Conservation (phyloP, 192 early-diverging fungal genomes). For the Dimargaris verticillata region DNA sequence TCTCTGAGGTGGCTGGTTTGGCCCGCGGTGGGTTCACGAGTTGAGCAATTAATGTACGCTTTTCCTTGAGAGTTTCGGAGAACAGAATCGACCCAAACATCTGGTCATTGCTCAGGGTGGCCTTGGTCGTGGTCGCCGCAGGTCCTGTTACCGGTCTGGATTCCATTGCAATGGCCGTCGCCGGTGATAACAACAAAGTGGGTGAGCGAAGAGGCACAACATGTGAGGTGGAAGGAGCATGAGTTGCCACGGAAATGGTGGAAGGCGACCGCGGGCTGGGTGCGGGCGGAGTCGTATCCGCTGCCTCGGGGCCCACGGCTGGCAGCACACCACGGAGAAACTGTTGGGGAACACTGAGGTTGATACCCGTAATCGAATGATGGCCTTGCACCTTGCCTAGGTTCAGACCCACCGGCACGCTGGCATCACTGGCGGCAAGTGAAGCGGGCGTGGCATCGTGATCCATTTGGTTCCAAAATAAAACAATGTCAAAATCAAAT, state of each 20-base stretch:
- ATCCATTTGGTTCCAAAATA: constrained; percentile 48
- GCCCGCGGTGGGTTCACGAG: background rate
- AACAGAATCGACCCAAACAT: constrained; percentile 11
- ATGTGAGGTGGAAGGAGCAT: constrained; percentile 22
- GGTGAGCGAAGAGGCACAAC: no score
- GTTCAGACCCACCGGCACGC: no score
- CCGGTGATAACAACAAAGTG: no score
- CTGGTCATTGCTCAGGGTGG: background rate
- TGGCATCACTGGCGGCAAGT: constrained; percentile 20
- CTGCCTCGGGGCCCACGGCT: constrained; percentile 27
- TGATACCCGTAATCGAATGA: constrained; percentile 85
- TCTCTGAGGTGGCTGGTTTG: background rate
- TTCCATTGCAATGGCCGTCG: no score
- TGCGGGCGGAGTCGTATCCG: background rate
- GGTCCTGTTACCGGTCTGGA: no score
- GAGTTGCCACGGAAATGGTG: background rate
- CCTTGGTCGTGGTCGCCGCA: constrained; percentile 34
- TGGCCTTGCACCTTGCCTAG: constrained; percentile 47
- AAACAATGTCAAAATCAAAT: constrained; percentile 70
- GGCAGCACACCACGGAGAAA: constrained; percentile 36
- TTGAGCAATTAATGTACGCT: constrained; percentile 9
- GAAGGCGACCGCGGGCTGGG: background rate
- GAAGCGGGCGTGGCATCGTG: background rate
- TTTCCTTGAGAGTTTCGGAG: constrained; percentile 4
- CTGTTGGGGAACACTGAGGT: constrained; percentile 61